Conservation (phyloP, 2,329 filamentous ascomycete genomes). For the Aspergillus sp. region DNA sequence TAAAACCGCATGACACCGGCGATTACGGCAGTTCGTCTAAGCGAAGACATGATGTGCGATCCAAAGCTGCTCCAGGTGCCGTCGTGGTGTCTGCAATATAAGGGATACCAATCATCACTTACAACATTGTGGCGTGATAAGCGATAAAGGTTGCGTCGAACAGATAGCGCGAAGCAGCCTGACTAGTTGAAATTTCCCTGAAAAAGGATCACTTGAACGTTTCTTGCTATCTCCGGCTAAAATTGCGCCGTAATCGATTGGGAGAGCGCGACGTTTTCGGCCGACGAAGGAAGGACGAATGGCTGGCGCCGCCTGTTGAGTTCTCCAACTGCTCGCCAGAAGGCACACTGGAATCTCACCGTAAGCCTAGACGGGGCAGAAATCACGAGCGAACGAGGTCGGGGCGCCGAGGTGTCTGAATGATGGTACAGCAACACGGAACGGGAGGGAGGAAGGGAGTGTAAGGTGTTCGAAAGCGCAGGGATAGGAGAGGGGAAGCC, state of each 20-base stretch:
- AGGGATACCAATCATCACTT: conserved; percentile 1
- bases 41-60: neutral
- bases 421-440: neutral
- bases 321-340: neutral
- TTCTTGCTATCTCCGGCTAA: neutral
- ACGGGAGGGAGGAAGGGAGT: neutral
- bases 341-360: neutral
- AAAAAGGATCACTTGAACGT: neutral
- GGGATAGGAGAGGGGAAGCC: neutral
- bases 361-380: neutral
- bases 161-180: neutral
- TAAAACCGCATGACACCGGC: neutral
- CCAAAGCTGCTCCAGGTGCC: neutral
- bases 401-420: neutral
- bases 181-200: neutral
- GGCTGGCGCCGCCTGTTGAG: neutral
- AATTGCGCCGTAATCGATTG: neutral
- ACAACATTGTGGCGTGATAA: conserved; percentile 13
- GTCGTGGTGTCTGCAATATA: neutral
- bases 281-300: neutral
- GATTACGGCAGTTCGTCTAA: neutral
- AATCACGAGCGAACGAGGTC: neutral
- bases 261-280: neutral
- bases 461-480: neutral
- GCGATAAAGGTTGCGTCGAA: neutral